A percentile compares a stretch with the other conserved stretches of the same genome.
phyloP scores from a whole-genome alignment of 1,284 basidiomycete genomes.

The Pholiota adiposa region DNA sequence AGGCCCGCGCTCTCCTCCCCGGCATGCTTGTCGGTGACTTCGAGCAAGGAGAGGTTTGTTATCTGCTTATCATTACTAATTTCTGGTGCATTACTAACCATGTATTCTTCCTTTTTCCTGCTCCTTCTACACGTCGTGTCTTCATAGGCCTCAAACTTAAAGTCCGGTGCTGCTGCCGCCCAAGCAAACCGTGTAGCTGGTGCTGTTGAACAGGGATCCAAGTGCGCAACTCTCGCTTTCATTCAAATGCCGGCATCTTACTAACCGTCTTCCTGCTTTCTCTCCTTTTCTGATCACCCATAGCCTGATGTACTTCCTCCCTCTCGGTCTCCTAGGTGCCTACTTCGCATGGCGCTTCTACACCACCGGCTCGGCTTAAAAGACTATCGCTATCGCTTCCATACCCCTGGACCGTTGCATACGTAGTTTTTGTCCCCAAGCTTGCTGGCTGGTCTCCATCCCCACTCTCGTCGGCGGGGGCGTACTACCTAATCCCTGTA shows the following conservation, averaged over 20 bases:
- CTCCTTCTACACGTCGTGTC: slow-evolving; percentile 6
- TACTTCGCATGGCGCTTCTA: slow-evolving; percentile 87
- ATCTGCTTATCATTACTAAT: slow-evolving; percentile 10
- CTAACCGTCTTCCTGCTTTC: slow-evolving; percentile 1
- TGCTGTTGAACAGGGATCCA: slow-evolving; percentile 71
- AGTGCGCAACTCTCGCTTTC: slow-evolving; percentile 48
- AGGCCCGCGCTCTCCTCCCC: slow-evolving; percentile 89
- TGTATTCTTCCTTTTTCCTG: slow-evolving; percentile 2
- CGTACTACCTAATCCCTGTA: background rate
- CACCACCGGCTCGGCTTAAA: slow-evolving; percentile 49
- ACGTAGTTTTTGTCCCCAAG: background rate
- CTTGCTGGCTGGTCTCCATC: slow-evolving; percentile 9
- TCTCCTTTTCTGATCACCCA: slow-evolving; percentile 8
- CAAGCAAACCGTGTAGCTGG: slow-evolving; percentile 43
- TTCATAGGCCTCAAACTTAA: slow-evolving; percentile 51
- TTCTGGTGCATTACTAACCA: slow-evolving; percentile 1
- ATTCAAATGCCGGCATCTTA: slow-evolving; percentile 7
- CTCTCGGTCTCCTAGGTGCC: slow-evolving; percentile 71
- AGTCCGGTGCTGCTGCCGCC: slow-evolving; percentile 49
- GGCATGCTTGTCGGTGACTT: slow-evolving; percentile 82
- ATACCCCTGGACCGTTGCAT: background rate
- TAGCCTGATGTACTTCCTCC: slow-evolving; percentile 81
- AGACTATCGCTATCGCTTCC: background rate
- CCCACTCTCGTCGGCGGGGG: slow-evolving; percentile 3
- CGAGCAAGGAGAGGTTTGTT: slow-evolving; percentile 67